These are phyloP conservation scores for Scheffersomyces ergatensis DNA, from an alignment of 805 yeast species.

Conservation along the genomic window DNA sequence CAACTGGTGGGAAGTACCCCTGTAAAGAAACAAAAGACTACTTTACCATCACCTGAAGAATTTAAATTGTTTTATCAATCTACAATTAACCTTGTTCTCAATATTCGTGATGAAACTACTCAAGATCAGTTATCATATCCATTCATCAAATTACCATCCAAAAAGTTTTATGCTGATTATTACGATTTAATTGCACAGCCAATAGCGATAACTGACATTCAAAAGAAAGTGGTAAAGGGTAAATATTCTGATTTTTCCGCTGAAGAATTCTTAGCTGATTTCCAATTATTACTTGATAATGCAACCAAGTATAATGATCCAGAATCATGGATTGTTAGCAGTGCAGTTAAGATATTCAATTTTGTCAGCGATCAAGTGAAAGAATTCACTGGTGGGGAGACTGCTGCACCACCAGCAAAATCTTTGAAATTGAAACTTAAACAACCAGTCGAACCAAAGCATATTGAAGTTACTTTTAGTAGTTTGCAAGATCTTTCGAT, in stretches of 20 bases:
- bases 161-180: constrained; percentile 39
- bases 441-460: constrained; percentile 6
- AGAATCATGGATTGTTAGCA: constrained; percentile 57
- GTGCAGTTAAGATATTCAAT: constrained; percentile 55
- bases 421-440: constrained; percentile 10
- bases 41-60: constrained; percentile 19
- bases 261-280: constrained; percentile 34
- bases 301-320: constrained; percentile 42
- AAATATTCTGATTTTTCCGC: constrained; percentile 38
- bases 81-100: constrained; percentile 29
- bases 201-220: constrained; percentile 31
- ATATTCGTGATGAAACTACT: constrained; percentile 25
- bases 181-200: constrained; percentile 33
- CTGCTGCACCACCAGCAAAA: constrained; percentile 1
- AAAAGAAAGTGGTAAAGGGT: constrained; percentile 39
- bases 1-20: constrained; percentile 5
- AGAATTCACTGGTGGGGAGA: constrained; percentile 22
- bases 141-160: constrained; percentile 33
- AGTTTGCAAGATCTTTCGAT: constrained; percentile 19
- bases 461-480: constrained; percentile 13
- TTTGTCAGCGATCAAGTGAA: constrained; percentile 52
- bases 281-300: constrained; percentile 33
- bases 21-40: constrained; percentile 13
- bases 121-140: constrained; percentile 22
- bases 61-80: constrained; percentile 25